phyloP scores from a whole-genome alignment of 176 grass and related monocot species.

The Cenchrus purpureus region DNA sequence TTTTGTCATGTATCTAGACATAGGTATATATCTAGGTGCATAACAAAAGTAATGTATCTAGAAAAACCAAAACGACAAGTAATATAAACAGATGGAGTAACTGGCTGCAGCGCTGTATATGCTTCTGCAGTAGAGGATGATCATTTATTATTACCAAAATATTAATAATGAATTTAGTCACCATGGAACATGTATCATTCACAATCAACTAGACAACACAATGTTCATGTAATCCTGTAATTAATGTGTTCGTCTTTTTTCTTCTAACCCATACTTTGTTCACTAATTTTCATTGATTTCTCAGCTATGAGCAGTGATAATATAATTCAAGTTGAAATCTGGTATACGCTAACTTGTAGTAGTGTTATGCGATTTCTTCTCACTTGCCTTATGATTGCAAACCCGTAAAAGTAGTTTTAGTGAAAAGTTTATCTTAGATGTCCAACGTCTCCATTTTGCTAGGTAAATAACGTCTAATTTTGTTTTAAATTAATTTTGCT shows the following conservation, averaged over 20 bases:
- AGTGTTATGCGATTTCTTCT: background rate
- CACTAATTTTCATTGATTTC: background rate
- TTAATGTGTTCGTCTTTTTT: background rate
- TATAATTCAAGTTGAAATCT: background rate
- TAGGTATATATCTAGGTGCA: too few species aligned
- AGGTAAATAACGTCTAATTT: background rate
- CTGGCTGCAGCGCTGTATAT: background rate
- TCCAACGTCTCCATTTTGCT: background rate
- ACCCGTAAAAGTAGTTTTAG: constrained; percentile 17
- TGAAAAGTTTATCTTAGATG: background rate
- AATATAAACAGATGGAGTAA: background rate
- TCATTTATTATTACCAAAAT: background rate
- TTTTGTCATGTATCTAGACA: too few species aligned
- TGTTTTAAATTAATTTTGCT: background rate
- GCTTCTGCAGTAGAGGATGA: background rate
- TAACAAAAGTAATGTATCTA: too few species aligned
- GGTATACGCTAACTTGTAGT: background rate
- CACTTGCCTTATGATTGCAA: constrained; percentile 17
- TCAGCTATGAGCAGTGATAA: background rate
- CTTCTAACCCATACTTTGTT: background rate
- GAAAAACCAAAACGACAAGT: background rate
- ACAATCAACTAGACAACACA: constrained; percentile 11
- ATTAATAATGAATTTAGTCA: constrained; percentile 2
- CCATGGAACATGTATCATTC: background rate
- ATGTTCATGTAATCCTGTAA: background rate